Conservation (phyloP, 306 rosid genomes). For the Sophora flavescens region DNA sequence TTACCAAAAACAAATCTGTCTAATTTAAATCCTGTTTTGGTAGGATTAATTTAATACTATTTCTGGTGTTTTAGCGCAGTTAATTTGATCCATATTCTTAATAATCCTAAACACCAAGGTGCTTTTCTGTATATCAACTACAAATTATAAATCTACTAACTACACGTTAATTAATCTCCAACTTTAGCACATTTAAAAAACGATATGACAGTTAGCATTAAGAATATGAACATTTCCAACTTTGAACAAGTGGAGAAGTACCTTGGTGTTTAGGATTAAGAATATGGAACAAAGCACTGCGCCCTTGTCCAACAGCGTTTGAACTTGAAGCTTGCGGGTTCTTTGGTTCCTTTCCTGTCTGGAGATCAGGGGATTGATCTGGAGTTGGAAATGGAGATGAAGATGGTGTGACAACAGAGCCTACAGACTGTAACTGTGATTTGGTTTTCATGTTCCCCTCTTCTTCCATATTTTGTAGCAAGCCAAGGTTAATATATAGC, state of each 20-base stretch:
- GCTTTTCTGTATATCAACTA: neutral
- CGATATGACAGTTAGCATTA: no score
- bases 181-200: neutral
- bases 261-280: slow-evolving; percentile 27
- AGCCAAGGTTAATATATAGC: neutral
- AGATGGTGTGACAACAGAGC: neutral
- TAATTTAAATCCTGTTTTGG: neutral
- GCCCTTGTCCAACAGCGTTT: slow-evolving; percentile 40
- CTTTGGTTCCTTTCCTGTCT: slow-evolving; percentile 24
- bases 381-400: slow-evolving; percentile 7
- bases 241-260: slow-evolving; percentile 28
- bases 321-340: slow-evolving; percentile 24
- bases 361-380: slow-evolving; percentile 14
- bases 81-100: no score
- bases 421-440: neutral
- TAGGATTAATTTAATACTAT: no score
- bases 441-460: slow-evolving; percentile 41
- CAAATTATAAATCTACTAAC: neutral
- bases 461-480: slow-evolving; percentile 61
- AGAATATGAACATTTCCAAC: no score
- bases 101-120: no score
- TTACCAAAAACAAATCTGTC: no score
- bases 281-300: neutral
- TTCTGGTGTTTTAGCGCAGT: no score
- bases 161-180: neutral